phyloP scores from a whole-genome alignment of 2,329 filamentous ascomycete species.

The Alternaria conjuncta region DNA sequence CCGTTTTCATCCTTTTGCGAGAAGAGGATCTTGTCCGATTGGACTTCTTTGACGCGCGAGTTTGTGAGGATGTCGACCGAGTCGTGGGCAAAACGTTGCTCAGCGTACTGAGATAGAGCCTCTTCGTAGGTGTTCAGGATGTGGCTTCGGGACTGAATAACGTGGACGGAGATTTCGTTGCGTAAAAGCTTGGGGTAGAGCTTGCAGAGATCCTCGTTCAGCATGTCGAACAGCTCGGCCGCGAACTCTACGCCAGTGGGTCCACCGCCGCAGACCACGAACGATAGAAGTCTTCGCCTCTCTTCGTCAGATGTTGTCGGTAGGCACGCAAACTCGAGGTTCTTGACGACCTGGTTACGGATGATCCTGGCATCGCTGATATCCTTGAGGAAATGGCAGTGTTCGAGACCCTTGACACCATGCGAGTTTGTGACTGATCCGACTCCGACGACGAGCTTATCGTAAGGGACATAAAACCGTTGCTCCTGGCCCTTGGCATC shows the following conservation, averaged over 20 bases:
- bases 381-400: slow-evolving; percentile 94
- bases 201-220: slow-evolving; percentile 86
- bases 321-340: slow-evolving; percentile 89
- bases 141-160: slow-evolving; percentile 92
- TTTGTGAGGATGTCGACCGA: slow-evolving; percentile 92
- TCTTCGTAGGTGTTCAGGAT: slow-evolving; percentile 99
- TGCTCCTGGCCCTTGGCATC: slow-evolving; percentile 74
- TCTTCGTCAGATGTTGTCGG: slow-evolving; percentile 91
- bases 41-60: slow-evolving; percentile 88
- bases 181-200: slow-evolving; percentile 85
- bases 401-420: slow-evolving; percentile 90
- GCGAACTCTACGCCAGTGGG: slow-evolving; percentile 98
- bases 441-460: slow-evolving; percentile 92
- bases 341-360: slow-evolving; percentile 84
- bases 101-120: slow-evolving; percentile 87
- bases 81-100: slow-evolving; percentile 88
- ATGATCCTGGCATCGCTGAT: slow-evolving; percentile 91
- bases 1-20: slow-evolving; percentile 80
- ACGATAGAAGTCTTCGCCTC: slow-evolving; percentile 84
- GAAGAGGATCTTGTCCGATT: slow-evolving; percentile 83
- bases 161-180: slow-evolving; percentile 96
- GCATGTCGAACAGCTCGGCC: slow-evolving; percentile 91
- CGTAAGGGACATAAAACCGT: slow-evolving; percentile 93
- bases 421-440: slow-evolving; percentile 94
- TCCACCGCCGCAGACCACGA: slow-evolving; percentile 93